Evolutionary conservation across 192 early-diverging fungal genomes (phyloP), one percentile per base, ranked within the genome.

Genomic region (Coemansia sp.): DNA sequence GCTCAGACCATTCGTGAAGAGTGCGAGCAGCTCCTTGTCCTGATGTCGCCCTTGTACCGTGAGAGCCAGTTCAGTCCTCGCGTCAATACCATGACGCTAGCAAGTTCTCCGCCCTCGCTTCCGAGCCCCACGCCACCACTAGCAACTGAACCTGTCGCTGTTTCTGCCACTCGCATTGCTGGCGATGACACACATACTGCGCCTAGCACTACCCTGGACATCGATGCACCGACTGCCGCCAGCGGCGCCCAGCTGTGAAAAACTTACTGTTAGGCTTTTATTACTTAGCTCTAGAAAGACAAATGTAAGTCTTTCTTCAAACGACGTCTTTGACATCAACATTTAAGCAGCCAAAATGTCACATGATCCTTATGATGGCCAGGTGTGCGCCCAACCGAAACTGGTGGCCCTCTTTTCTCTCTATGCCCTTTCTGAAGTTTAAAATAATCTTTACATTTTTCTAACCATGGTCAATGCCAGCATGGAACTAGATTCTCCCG

Each of bases 11-110:
- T 83, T 19, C 70, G 55, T 36, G 75, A 83, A 27, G 73, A 77
- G 50, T 77, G 80, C 70, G 80, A 77, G 73, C 66, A 73, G 64
- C 72, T 77, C 34, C 73, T 83, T 41, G 45, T 51, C 36, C 60
- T 77, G 60, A 83, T 83, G 80, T 83, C 80, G 17, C 80, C 80
- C 15, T 50, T 82, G 50, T 83, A 77, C 64, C 75, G 80, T 25
- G 72, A 70, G 38, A 69, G 61, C 71, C 64, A 71, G 61, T 57
- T 76, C 42, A 73, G 74, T 38, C 61, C 74, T 25, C 68, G 64
- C 12, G 66, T 45, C 48, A 75, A 66, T 27, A 69, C 67, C 60
- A 29, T 36, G 27, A 21, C 51, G 21, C 31, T 38, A 8, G 48
- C 55, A n/a, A 38, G 34, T 17, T 36, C 62, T 27, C 32, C 44